A percentile compares a stretch with the other conserved stretches of the same genome.
These are phyloP conservation scores for Brassica nigra DNA, from an alignment of 345 rosid genomes.

Conservation along the genomic window DNA sequence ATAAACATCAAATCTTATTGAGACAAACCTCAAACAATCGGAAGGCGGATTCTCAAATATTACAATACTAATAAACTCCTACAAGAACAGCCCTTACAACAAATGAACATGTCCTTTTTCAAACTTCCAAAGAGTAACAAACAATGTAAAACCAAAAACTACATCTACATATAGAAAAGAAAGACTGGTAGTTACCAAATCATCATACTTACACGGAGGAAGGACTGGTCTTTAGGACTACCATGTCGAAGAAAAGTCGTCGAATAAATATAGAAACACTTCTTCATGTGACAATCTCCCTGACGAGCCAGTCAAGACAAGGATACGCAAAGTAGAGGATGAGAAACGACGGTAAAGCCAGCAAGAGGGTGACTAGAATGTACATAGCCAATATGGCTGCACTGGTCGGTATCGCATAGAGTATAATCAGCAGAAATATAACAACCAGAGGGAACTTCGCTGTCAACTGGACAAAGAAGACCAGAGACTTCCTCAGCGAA, in stretches of 20 bases:
- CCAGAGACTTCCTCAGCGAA: conserved; percentile 64
- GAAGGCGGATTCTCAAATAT: background rate
- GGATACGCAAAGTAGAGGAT: conserved; percentile 86
- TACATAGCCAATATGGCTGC: conserved; percentile 79
- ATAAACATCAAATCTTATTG: conserved; percentile 15
- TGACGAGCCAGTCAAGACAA: conserved; percentile 87
- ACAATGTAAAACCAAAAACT: conserved; percentile 17
- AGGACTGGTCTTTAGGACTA: background rate
- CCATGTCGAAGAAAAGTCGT: conserved; percentile 8
- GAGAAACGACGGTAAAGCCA: conserved; percentile 87
- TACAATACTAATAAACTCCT: conserved; percentile 20
- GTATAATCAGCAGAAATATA: conserved; percentile 72
- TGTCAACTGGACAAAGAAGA: conserved; percentile 73
- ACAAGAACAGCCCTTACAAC: background rate
- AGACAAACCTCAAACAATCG: conserved; percentile 13
- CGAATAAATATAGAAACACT: conserved; percentile 1
- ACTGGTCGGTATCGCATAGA: conserved; percentile 90
- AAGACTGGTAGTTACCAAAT: background rate
- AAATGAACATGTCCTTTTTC: background rate
- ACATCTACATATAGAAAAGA: conserved; percentile 9
- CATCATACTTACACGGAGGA: conserved; percentile 20
- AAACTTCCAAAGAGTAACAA: background rate
- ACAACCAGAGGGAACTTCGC: conserved; percentile 88
- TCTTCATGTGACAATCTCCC: conserved; percentile 70
- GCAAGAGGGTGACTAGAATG: conserved; percentile 68